Base-by-base conservation (phyloP, 371 early-diverging fungal species). In the Catenaria anguillulae region DNA sequence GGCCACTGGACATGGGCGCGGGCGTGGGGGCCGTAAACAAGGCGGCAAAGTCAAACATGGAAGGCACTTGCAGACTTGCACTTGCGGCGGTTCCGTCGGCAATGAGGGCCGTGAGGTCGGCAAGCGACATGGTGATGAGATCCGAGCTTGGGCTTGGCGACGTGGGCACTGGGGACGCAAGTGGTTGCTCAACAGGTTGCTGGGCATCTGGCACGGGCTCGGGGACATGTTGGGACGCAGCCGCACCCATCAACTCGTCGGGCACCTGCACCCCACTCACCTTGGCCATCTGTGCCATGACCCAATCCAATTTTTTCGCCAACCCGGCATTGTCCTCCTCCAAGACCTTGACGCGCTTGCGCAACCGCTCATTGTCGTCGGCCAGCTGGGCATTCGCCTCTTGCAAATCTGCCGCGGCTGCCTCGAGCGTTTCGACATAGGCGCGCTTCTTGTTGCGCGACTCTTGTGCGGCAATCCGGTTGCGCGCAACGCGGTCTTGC, bases 371-470 rank as follows among this genome's bases (percentile, higher is more conserved):
- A 36, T 58, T 58, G 17, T n/a, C 15, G 24, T 58, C 36, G 24
- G 8, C 15, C 42, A 58, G 31, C 13, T 17, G 36, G 29, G 36
- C 26, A 21, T 58, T 58, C 58, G 31, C 17, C 29, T 36, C 42
- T 36, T 42, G 58, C 29, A 58, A 13, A 8, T 42, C 42, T n/a
- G 36, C 40, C 8, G 58, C 34, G 19, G 58, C 24, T 17, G 58
- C 15, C 35, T 58, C 58, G 13, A 58, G 31, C 42, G 58, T 35
- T 31, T 58, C 58, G 58, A 58, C 58, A 15, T 35, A 58, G 15
- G 36, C 42, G 58, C 58, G 58, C 31, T 58, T 58, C 58, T 58
- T 58, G 40, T 58, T 42, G 40, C 58, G 36, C 19, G 35, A 33
- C 31, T 58, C 58, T 8, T 58, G 58, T 24, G 58, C 58, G 15